Percentiles rank a stretch among this genome's conserved stretches.
These are phyloP conservation scores for Geosmithia morbida DNA, from an alignment of 2,329 filamentous ascomycete species.

Conservation along the genomic window DNA sequence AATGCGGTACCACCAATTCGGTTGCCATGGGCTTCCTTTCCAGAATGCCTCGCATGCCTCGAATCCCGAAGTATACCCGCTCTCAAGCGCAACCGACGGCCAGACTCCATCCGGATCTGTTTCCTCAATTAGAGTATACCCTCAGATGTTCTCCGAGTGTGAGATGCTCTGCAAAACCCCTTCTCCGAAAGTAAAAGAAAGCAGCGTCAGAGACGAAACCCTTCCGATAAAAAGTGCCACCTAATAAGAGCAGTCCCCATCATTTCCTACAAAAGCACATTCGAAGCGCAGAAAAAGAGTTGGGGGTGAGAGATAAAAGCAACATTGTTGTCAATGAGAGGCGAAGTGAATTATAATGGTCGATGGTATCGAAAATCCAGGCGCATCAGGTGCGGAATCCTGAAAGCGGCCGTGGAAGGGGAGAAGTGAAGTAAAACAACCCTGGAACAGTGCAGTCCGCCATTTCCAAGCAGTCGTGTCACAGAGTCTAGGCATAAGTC, in stretches of 20 bases:
- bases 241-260: not conserved
- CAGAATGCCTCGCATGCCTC: not conserved
- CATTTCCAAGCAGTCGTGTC: constrained; percentile 16
- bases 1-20: too few relatives aligned
- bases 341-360: constrained; percentile 24
- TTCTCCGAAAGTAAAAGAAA: not conserved
- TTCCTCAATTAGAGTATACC: not conserved
- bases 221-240: not conserved
- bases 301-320: not conserved
- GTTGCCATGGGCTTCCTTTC: not conserved
- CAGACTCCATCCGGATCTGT: too few relatives aligned
- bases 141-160: not conserved
- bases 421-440: constrained; percentile 3
- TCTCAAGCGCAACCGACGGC: not conserved
- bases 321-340: constrained; percentile 17
- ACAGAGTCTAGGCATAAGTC: constrained; percentile 23
- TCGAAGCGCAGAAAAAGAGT: too few relatives aligned
- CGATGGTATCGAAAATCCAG: constrained; percentile 7
- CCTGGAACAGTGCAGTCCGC: constrained; percentile 5
- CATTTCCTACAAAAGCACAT: not conserved
- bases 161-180: not conserved
- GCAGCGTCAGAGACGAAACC: not conserved
- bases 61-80: not conserved
- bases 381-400: constrained; percentile 7
- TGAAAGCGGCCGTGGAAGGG: constrained; percentile 4